A percentile compares a stretch with the other conserved stretches of the same genome.
These are phyloP conservation scores for Sarcocystis neurona DNA, from an alignment of 169 alveolate species.

Conservation along the genomic window DNA sequence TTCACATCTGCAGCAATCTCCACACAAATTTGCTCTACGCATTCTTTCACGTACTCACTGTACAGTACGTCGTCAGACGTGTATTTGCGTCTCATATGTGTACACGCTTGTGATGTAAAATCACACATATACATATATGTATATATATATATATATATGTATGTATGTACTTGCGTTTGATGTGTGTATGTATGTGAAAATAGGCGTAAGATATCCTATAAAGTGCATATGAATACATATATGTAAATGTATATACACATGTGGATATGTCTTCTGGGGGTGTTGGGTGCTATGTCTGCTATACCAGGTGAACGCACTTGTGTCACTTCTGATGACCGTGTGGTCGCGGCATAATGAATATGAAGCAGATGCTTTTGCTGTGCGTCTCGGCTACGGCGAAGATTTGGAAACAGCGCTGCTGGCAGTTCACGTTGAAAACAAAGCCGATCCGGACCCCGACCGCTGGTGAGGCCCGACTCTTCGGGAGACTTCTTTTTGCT, in stretches of 20 bases:
- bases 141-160: no score
- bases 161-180: slow-evolving; percentile 42
- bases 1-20: no score
- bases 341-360: slow-evolving; percentile 78
- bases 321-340: slow-evolving; percentile 63
- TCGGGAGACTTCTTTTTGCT: no score
- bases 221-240: no score
- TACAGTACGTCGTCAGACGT: no score
- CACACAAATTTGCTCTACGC: no score
- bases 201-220: slow-evolving; percentile 44
- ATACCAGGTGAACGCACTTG: slow-evolving; percentile 66
- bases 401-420: slow-evolving; percentile 75
- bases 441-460: slow-evolving; percentile 75
- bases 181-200: slow-evolving; percentile 1
- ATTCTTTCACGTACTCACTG: no score
- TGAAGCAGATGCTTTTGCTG: slow-evolving; percentile 87
- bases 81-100: no score
- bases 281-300: slow-evolving; percentile 49
- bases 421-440: slow-evolving; percentile 74
- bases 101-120: no score
- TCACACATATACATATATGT: no score
- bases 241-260: no score
- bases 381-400: slow-evolving; percentile 74
- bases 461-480: slow-evolving; percentile 67
- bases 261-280: no score